A percentile compares a stretch with the other conserved stretches of the same genome.
Conservation (phyloP, 1,284 basidiomycete species). For the Lignosus rhinocerotis region DNA sequence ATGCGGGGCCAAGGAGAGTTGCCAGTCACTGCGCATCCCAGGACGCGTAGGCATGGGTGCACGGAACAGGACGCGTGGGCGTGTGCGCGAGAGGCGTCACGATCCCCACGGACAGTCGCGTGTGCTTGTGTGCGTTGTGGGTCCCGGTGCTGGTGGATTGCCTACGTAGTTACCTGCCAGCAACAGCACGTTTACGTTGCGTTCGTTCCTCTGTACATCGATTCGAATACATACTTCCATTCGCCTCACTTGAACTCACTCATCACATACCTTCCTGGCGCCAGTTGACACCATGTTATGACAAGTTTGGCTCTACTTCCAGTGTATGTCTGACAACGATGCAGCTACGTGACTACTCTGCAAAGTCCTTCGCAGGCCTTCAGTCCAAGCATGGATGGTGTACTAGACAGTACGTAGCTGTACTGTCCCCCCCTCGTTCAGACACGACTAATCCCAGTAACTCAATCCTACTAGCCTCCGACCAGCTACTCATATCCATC, state of each 20-base stretch:
- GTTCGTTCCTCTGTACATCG: constrained; percentile 30
- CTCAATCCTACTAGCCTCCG: too few relatives aligned
- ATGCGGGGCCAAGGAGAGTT: constrained; percentile 2
- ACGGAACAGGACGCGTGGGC: constrained; percentile 3
- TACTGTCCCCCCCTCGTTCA: too few relatives aligned
- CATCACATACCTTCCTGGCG: too few relatives aligned
- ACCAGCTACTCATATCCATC: too few relatives aligned
- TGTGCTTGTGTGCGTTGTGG: background rate
- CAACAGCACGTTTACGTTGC: constrained; percentile 32
- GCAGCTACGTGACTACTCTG: too few relatives aligned
- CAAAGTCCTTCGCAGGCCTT: too few relatives aligned
- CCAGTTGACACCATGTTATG: too few relatives aligned
- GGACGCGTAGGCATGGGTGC: constrained; percentile 11
- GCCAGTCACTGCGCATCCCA: background rate
- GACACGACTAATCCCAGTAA: too few relatives aligned
- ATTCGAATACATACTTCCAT: constrained; percentile 9
- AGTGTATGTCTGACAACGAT: too few relatives aligned
- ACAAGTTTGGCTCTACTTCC: too few relatives aligned
- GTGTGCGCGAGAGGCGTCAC: background rate
- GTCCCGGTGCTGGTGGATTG: background rate
- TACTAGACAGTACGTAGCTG: too few relatives aligned
- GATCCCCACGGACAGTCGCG: background rate
- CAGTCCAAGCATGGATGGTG: too few relatives aligned
- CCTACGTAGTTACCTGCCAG: constrained; percentile 12
- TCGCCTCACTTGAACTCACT: background rate